These are phyloP conservation scores for Suillus subaureus DNA, from an alignment of 768 basidiomycete genomes.

Conservation along the genomic window DNA sequence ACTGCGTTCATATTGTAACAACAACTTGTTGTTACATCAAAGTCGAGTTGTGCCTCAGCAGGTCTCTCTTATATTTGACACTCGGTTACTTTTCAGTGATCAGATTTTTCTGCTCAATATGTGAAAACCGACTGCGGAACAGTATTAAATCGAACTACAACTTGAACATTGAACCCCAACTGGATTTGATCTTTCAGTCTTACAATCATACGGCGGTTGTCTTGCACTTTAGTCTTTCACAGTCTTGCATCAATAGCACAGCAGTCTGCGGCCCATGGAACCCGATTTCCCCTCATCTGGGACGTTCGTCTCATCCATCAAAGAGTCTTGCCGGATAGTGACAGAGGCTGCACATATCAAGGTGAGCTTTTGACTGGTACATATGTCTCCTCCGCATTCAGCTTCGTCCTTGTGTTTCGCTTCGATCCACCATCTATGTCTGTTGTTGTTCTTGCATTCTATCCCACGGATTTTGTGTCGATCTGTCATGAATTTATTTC, in stretches of 20 bases:
- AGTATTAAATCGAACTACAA: neutral
- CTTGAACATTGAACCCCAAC: neutral
- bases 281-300: slow-evolving; percentile 47
- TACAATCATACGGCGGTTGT: neutral
- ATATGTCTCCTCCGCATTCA: neutral
- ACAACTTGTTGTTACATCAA: too few species aligned
- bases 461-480: neutral
- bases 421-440: neutral
- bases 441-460: neutral
- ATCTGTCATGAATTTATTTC: neutral
- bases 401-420: neutral
- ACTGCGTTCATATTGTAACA: too few species aligned
- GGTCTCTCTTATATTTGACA: neutral
- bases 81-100: neutral
- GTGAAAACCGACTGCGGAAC: neutral
- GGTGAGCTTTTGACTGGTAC: slow-evolving; percentile 41
- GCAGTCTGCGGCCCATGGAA: neutral
- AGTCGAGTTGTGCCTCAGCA: neutral
- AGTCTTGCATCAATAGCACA: neutral
- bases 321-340: slow-evolving; percentile 51
- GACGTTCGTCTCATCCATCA: slow-evolving; percentile 52
- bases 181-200: neutral
- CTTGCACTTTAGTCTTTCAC: too few species aligned
- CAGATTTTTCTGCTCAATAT: neutral
- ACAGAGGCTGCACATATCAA: slow-evolving; percentile 50